These are phyloP conservation scores for Eucalyptus victrix DNA, from an alignment of 345 rosid genomes.

Conservation along the genomic window DNA sequence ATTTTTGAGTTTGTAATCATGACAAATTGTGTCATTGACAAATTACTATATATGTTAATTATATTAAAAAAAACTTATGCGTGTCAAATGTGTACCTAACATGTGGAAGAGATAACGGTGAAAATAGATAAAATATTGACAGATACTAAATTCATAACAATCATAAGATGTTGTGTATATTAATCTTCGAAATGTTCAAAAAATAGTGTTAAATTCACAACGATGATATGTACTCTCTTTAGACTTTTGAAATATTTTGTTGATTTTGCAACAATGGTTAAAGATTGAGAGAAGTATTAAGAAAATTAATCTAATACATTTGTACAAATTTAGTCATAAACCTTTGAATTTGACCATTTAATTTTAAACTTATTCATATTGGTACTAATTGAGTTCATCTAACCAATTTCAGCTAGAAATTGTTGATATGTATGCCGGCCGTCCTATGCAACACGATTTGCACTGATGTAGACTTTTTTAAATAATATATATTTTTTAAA, in stretches of 20 bases:
- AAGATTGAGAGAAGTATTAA: no score
- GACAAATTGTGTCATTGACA: background rate
- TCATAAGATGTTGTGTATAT: background rate
- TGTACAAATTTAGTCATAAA: no score
- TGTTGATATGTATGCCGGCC: background rate
- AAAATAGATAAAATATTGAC: background rate
- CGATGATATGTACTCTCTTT: background rate
- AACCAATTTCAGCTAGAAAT: no score
- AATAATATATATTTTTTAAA: no score
- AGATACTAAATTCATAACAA: background rate
- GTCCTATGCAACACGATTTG: fast-evolving
- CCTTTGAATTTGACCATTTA: no score
- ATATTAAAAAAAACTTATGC: background rate
- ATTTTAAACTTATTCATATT: no score
- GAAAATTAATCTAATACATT: no score
- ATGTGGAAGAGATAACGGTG: background rate
- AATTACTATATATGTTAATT: background rate
- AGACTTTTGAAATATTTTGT: background rate
- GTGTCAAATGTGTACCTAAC: background rate
- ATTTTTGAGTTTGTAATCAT: background rate
- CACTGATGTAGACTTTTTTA: fast-evolving
- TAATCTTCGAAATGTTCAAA: background rate
- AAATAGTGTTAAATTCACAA: background rate
- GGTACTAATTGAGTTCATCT: no score
- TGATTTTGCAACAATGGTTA: background rate